Conservation (phyloP, 371 early-diverging fungal genomes). For the Rhizopus microsporus region DNA sequence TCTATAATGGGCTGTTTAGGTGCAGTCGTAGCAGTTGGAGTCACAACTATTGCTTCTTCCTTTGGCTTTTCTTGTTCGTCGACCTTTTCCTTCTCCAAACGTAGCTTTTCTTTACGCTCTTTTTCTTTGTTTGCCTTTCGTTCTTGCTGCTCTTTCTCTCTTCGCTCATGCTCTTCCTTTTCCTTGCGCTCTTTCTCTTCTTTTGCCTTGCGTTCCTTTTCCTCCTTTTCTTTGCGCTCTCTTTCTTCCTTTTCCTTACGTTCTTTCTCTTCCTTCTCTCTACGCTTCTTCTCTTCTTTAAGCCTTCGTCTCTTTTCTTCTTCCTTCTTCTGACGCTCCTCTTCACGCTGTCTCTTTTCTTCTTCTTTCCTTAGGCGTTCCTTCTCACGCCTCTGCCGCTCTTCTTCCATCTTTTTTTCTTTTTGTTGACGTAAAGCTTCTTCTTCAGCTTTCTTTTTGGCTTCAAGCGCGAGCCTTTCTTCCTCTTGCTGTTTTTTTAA, state of each 20-base stretch:
- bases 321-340: constrained; percentile 28
- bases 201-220: constrained; percentile 6
- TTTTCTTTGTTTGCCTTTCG: constrained; percentile 22
- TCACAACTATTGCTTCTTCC: neutral
- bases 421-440: constrained; percentile 35
- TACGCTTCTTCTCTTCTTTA: constrained; percentile 19
- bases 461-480: constrained; percentile 42
- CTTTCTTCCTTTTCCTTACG: constrained; percentile 11
- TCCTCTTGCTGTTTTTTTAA: constrained; percentile 45
- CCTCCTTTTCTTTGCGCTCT: constrained; percentile 13
- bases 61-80: neutral
- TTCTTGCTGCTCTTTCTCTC: constrained; percentile 16
- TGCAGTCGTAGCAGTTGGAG: neutral
- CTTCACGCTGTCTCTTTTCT: constrained; percentile 39
- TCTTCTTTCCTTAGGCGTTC: constrained; percentile 38
- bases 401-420: constrained; percentile 42
- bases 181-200: constrained; percentile 46
- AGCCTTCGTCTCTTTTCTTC: constrained; percentile 28
- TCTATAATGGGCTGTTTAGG: neutral
- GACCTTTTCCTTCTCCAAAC: neutral
- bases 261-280: constrained; percentile 17
- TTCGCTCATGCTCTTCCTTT: constrained; percentile 4
- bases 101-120: constrained; percentile 5
- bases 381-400: constrained; percentile 56
- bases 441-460: constrained; percentile 46